Conservation (phyloP, 2,329 filamentous ascomycete species). For the Chalaropsis ovoidea region DNA sequence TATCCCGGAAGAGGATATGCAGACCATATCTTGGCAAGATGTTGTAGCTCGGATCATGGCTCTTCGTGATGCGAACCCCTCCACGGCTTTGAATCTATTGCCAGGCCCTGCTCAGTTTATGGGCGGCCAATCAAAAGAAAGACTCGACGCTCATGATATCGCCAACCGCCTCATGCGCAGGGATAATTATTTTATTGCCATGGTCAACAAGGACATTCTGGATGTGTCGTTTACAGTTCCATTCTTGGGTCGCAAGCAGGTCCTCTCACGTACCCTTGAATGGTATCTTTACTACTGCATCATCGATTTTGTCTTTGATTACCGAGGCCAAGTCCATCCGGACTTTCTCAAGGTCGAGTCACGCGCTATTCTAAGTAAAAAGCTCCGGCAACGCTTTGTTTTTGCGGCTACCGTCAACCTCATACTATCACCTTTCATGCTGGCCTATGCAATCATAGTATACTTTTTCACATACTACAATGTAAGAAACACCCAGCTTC, state of each 20-base stretch:
- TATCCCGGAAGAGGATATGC: slow-evolving; percentile 74
- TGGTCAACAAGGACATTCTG: slow-evolving; percentile 94
- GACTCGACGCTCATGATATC: slow-evolving; percentile 92
- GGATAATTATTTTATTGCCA: slow-evolving; percentile 91
- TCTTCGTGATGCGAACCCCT: slow-evolving; percentile 74
- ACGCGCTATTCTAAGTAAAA: slow-evolving; percentile 65
- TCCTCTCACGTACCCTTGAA: slow-evolving; percentile 82
- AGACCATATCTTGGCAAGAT: slow-evolving; percentile 89
- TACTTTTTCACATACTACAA: slow-evolving; percentile 96
- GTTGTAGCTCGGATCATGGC: slow-evolving; percentile 78
- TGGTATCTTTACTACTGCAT: slow-evolving; percentile 89
- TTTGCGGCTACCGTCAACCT: slow-evolving; percentile 81
- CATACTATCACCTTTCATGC: slow-evolving; percentile 73
- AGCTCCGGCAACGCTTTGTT: slow-evolving; percentile 64
- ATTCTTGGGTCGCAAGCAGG: slow-evolving; percentile 64
- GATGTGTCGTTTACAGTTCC: slow-evolving; percentile 79
- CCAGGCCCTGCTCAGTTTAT: slow-evolving; percentile 47
- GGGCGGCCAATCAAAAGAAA: slow-evolving; percentile 80
- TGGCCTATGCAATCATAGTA: slow-evolving; percentile 75
- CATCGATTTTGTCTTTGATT: slow-evolving; percentile 88
- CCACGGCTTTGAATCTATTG: slow-evolving; percentile 53
- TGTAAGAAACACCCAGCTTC: slow-evolving; percentile 38
- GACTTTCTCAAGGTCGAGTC: slow-evolving; percentile 78
- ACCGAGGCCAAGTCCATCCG: slow-evolving; percentile 74
- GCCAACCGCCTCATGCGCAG: slow-evolving; percentile 93